phyloP scores from a whole-genome alignment of 305 asterid species.

The Plantago rigida region DNA sequence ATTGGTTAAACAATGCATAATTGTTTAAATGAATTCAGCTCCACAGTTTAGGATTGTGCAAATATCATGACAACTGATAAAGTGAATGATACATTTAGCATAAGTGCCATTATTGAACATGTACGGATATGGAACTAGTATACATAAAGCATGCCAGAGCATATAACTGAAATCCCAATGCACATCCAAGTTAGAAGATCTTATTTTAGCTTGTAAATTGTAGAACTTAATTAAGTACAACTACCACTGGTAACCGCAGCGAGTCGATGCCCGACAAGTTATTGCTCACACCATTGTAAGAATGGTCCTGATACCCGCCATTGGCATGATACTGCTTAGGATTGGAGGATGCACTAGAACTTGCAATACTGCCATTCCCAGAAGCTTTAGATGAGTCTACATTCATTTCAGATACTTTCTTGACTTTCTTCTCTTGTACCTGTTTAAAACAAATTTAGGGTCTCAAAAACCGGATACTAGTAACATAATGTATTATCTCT shows the following conservation, averaged over 20 bases:
- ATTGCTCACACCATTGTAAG: conserved; percentile 41
- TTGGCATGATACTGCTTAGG: conserved; percentile 53
- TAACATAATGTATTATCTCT: background rate
- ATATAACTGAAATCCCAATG: conserved; percentile 11
- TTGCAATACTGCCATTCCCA: conserved; percentile 56
- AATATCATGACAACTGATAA: conserved; percentile 5
- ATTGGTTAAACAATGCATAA: conserved; percentile 12
- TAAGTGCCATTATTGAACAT: conserved; percentile 4
- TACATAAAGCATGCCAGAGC: conserved; percentile 12
- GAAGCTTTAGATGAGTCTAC: conserved; percentile 53
- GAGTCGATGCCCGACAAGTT: conserved; percentile 56
- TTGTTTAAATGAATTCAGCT: conserved; percentile 1
- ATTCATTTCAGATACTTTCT: conserved; percentile 75
- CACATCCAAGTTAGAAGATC: conserved; percentile 8
- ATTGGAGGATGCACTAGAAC: conserved; percentile 59
- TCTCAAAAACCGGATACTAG: conserved; percentile 18
- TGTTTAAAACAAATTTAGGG: conserved; percentile 31
- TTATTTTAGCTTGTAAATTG: conserved; percentile 19
- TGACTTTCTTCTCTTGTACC: conserved; percentile 95
- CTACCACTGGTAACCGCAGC: conserved; percentile 89
- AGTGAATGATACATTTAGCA: conserved; percentile 14
- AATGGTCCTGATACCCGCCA: conserved; percentile 51
- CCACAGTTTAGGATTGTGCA: conserved; percentile 17
- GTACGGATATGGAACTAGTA: conserved; percentile 11
- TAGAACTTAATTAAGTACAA: conserved; percentile 44